Base-by-base conservation (phyloP, 1,139 yeast species). In the Nadsonia starkeyi-henricii region DNA sequence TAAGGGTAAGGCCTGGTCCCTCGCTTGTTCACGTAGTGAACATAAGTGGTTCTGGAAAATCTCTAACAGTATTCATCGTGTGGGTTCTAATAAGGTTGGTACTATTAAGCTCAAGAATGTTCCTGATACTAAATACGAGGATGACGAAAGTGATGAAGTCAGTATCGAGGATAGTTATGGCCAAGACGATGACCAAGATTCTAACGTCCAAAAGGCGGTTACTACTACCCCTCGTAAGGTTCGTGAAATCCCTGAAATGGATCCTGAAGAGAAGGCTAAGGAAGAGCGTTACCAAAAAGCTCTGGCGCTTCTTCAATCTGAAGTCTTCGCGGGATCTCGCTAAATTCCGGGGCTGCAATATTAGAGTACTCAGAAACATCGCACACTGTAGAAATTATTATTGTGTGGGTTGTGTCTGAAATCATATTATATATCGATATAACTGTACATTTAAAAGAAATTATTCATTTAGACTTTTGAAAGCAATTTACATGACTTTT, bases 1-100 rank as follows among this genome's bases (percentile, higher is more conserved):
- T 46, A 47, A 57, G 0, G 99, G 99, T 59, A 69, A 71, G 47
- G 95, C 95, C 0, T 75, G 78, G 59, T 81, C 77, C 50, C 62
- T 88, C 42, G 71, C 80, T 20, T 73, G 80, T 51, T 95, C 95
- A 28, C 78, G 75, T 51, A 89, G 88, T 49, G 96, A 88, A 56
- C 69, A 68, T 49, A 78, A 73, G 56, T 85, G 88, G 80, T 77
- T 77, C 57, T 70, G 71, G 55, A 55, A 51, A 30, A 57, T 65
- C 21, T 41, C 43, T 5, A 42, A 33, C 39, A 33, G 39, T 33
- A 33, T 33, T 33, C 39, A 33, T 33, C 39, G 39, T 33, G 39
- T 33, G 17, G 39, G 39, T 15, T 33, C 39, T 8, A 33, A 33
- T 15, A 13, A 13, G 15, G 39, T 33, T 12, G 17, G 12, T 15